Percentiles rank a stretch among this genome's conserved stretches.
phyloP scores from a whole-genome alignment of 208 protist genomes.

The Crithidia thermophila region DNA sequence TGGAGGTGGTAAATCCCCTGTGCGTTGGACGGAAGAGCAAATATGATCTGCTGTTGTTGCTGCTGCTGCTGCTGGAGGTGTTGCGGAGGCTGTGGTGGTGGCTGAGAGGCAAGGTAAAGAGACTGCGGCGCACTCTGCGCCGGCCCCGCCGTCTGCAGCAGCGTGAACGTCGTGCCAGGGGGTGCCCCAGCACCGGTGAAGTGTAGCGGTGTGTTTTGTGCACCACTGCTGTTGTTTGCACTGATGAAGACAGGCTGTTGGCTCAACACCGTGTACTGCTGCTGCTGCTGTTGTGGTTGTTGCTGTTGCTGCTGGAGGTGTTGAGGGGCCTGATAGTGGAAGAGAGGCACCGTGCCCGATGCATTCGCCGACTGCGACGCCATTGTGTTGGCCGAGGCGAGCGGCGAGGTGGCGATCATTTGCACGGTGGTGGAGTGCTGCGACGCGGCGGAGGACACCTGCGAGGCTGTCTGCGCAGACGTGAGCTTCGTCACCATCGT shows the following conservation, averaged over 20 bases:
- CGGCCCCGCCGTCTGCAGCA: conserved; percentile 5
- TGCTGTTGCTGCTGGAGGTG: conserved; percentile 11
- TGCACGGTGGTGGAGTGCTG: conserved; percentile 15
- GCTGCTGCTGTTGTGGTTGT: conserved; percentile 12
- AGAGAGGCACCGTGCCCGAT: not conserved
- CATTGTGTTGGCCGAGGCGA: not conserved
- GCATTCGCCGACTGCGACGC: not conserved
- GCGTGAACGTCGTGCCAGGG: not conserved
- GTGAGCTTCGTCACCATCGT: conserved; percentile 8
- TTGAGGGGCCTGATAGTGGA: conserved; percentile 5
- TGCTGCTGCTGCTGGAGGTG: conserved; percentile 1
- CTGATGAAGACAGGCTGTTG: conserved; percentile 19
- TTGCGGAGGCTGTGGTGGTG: not conserved
- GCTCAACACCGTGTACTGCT: conserved; percentile 7
- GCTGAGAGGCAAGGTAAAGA: not conserved
- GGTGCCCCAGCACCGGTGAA: conserved; percentile 3
- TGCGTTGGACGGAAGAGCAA: conserved; percentile 14
- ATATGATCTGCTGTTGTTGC: conserved; percentile 17
- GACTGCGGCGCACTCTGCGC: conserved; percentile 5
- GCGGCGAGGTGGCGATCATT: conserved; percentile 3
- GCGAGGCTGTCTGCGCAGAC: conserved; percentile 4
- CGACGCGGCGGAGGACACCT: conserved; percentile 9
- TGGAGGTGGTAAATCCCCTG: conserved; percentile 18
- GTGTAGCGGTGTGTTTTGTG: not conserved
- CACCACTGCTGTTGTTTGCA: not conserved